Evolutionary conservation across 2,329 filamentous ascomycete species (phyloP), one percentile per base, ranked within the genome.

Genomic region (Xylariaceae sp.): DNA sequence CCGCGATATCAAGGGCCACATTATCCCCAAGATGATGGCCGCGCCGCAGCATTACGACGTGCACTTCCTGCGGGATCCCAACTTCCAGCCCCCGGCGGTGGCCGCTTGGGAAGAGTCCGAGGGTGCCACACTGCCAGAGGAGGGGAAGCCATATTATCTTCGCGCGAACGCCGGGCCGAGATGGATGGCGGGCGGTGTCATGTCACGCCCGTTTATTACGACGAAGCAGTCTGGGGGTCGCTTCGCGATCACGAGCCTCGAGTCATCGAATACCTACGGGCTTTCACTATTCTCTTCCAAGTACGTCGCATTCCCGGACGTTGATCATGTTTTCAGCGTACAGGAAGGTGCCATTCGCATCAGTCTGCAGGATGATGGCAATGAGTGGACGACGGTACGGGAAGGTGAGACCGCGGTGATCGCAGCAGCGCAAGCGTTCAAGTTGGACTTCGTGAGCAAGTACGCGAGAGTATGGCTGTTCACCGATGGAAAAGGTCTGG

Each of bases 41-140:
- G 77, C 76, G 7, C 70, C 70, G 9, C 72, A 75, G 32, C 64
- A 70, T 12, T 79, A 74, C 52, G 77, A 81, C 48, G 74, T 80
- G 39, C 77, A 2, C 76, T 76, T 38, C 15, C 11, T 33, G 36
- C 67, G 68, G 4, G 63, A 76, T 38, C n/a, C n/a, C n/a, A n/a
- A n/a, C n/a, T 72, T 76, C 46, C 43, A 67, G 26, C 64, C 69
- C 0, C 72, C 71, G 26, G 26, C 26, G 26, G 9, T 29, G 26
- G n/a, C 26, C 1, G 67, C 67, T 0, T 76, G 71, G 69, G 51
- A 61, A 11, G 57, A 54, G 3, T 53, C 51, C 0, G 72, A 76
- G 36, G 66, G 64, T 19, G 38, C 33, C 3, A n/a, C n/a, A n/a
- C 57, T 76, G 2, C 66, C 71, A 0, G 65, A 59, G 0, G 52